Evolutionary conservation across 108 stramenopile species (phyloP), one percentile per base, ranked within the genome.

Genomic region (Cyclotella baltica): DNA sequence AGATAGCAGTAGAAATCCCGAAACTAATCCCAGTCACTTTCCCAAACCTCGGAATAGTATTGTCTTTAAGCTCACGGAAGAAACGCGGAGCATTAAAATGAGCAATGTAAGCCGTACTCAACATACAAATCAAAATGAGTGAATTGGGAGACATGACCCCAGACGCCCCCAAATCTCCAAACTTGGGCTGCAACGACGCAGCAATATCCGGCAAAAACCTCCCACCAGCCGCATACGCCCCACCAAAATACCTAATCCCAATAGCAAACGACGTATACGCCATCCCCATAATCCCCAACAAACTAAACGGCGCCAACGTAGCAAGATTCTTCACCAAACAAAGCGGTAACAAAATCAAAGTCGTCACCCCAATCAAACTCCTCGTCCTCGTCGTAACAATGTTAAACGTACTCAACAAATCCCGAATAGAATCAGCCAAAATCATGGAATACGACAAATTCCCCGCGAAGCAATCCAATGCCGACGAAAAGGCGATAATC

Each of bases 1-100:
- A 96, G 55, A 94, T 66, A 29, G 83, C 68, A 36, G 96, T 94
- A 37, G 83, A 75, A 57, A 75, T 80, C 30, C 85, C 90, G 80
- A 98, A 98, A 35, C 86, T 86, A 31, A 86, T 86, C 15, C 78
- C 80, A 33, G 95, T 94, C 38, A 98, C 88, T 53, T 87, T 86
- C 77, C 92, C 86, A 72, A 91, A 96, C 29, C 94, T 88, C n/a
- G 86, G 70, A 53, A 96, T 80, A 27, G 94, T 97, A 62, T 89
- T 94, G 65, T 98, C 85, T 85, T 97, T 96, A 47, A 99, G 89
- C 83, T 98, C 97, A 52, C 83, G 87, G 84, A 93, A 96, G 73
- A 97, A 98, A 77, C 94, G 92, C 55, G 97, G 97, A 48, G 98
- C 97, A 76, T 96, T 91, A 83, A 87, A 95, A 75, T 98, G 98